These are phyloP conservation scores for Fusarium sp. DNA, from an alignment of 2,329 filamentous ascomycete species.

Conservation along the genomic window DNA sequence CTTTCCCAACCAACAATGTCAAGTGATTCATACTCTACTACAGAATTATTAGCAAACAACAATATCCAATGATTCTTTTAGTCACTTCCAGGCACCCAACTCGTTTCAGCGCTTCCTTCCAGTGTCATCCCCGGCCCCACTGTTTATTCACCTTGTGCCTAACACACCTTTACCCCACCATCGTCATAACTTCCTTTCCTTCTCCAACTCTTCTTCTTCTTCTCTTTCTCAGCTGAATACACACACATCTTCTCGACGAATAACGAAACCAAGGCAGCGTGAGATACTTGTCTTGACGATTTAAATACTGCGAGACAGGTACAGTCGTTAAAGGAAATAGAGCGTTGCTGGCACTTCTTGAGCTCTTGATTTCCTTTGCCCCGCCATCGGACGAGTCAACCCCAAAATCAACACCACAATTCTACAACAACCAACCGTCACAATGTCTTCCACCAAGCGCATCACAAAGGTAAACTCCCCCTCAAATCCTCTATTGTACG, in stretches of 20 bases:
- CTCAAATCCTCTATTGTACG: not conserved
- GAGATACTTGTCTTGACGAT: not conserved
- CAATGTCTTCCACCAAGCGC: slow-evolving; percentile 57
- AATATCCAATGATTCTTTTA: not conserved
- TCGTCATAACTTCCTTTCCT: slow-evolving; percentile 31
- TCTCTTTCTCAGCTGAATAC: not conserved
- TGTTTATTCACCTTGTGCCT: not conserved
- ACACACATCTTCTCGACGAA: not conserved
- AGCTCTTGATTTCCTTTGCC: not conserved
- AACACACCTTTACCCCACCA: slow-evolving; percentile 24
- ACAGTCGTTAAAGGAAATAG: not conserved
- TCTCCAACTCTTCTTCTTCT: slow-evolving; percentile 8
- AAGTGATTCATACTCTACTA: not conserved
- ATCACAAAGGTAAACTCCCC: slow-evolving; percentile 55
- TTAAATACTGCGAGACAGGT: not conserved
- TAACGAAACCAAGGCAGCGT: not conserved
- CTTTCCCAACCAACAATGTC: not conserved
- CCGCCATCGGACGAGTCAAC: slow-evolving; percentile 3
- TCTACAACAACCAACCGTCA: slow-evolving; percentile 11
- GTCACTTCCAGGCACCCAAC: not conserved
- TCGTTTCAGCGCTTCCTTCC: not conserved
- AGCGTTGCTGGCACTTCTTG: not conserved
- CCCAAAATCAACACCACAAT: slow-evolving; percentile 7
- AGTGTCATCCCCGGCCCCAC: not conserved
- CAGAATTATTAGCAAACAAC: not conserved